These are phyloP conservation scores for Styphnolobium japonicum DNA, from an alignment of 306 rosid species.

Conservation along the genomic window DNA sequence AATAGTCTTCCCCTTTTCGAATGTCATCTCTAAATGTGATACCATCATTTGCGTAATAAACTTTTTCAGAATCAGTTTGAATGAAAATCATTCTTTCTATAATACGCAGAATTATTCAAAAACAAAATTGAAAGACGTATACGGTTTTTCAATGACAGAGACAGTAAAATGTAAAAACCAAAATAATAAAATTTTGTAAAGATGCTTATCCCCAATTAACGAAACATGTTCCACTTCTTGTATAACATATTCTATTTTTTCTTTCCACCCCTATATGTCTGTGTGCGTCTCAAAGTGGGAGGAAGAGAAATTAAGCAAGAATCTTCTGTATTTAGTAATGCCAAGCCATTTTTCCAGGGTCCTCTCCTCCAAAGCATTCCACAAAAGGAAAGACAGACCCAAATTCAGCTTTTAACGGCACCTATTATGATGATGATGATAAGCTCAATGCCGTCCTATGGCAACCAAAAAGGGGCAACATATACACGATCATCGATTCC, in stretches of 20 bases:
- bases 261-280: neutral
- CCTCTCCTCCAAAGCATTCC: neutral
- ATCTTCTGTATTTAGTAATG: neutral
- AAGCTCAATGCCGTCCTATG: neutral
- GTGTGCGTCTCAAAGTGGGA: neutral
- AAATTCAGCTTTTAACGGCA: slow-evolving; percentile 3
- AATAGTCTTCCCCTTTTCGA: neutral
- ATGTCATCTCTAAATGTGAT: neutral
- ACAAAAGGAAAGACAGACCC: slow-evolving; percentile 8
- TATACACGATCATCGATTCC: neutral
- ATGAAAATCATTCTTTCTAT: neutral
- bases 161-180: neutral
- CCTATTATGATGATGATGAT: neutral
- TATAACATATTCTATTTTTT: too few relatives aligned
- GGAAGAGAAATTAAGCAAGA: slow-evolving; percentile 12
- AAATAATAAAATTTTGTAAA: neutral
- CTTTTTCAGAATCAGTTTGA: neutral
- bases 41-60: neutral
- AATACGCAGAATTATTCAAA: neutral
- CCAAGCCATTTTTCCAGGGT: neutral
- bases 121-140: neutral
- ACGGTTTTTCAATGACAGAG: neutral
- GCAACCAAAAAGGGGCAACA: neutral
- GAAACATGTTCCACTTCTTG: too few relatives aligned
- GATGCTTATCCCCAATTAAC: neutral